Conservation (phyloP, 2,329 filamentous ascomycete species). For the Pyrenophora graminea region DNA sequence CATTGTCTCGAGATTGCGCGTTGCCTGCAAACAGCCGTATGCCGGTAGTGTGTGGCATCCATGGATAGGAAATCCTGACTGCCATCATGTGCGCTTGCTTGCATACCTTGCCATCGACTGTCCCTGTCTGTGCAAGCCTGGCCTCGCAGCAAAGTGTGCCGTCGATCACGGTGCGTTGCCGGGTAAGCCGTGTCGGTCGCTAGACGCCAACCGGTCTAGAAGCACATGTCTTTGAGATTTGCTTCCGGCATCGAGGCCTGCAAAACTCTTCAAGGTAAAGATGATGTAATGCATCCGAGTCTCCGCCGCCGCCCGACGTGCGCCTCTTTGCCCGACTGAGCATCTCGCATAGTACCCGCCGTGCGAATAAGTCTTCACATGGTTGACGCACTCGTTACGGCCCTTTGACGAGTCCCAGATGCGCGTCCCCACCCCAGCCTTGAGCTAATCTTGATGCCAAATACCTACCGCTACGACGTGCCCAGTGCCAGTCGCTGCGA, state of each 20-base stretch:
- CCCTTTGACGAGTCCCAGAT: neutral
- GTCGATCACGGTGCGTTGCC: constrained; percentile 28
- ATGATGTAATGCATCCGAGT: constrained; percentile 37
- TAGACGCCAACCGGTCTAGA: constrained; percentile 25
- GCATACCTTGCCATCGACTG: constrained; percentile 6
- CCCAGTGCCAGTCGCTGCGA: constrained; percentile 11
- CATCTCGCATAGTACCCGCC: constrained; percentile 3
- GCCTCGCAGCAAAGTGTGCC: constrained; percentile 11
- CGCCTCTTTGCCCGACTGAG: neutral
- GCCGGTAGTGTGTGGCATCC: neutral
- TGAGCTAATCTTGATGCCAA: neutral
- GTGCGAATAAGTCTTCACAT: constrained; percentile 11
- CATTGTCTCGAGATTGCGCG: neutral
- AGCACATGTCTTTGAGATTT: constrained; percentile 23
- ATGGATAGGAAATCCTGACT: constrained; percentile 4
- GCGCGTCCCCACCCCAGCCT: neutral
- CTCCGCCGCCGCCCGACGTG: constrained; percentile 16
- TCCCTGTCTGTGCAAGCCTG: constrained; percentile 7
- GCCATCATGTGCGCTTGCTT: constrained; percentile 2
- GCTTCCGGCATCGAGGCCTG: constrained; percentile 22
- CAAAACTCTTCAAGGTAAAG: constrained; percentile 12
- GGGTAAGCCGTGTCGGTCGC: constrained; percentile 33
- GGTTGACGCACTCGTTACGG: constrained; percentile 3
- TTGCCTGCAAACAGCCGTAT: constrained; percentile 2
- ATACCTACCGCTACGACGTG: neutral